phyloP scores from a whole-genome alignment of 495 filamentous ascomycete genomes.

The Poronia punctata region DNA sequence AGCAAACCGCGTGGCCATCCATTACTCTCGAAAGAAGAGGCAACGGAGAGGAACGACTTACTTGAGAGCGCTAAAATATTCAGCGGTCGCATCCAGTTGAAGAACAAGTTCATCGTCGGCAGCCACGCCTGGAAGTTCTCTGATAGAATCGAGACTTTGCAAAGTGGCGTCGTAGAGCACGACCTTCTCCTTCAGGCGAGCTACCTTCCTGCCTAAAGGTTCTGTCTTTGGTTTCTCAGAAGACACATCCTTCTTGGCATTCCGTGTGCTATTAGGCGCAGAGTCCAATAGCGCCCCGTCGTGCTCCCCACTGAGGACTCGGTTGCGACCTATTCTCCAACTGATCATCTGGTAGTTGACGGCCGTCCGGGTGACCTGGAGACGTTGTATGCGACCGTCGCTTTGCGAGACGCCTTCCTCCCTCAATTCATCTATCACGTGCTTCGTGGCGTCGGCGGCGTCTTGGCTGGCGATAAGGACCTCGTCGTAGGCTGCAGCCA shows the following conservation, averaged over 20 bases:
- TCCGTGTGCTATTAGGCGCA: slow-evolving; percentile 30
- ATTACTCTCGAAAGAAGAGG: too few relatives aligned
- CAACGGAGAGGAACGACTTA: too few relatives aligned
- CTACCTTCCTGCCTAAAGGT: slow-evolving; percentile 58
- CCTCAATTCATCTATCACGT: slow-evolving; percentile 81
- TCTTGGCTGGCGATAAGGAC: slow-evolving; percentile 89
- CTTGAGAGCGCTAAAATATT: slow-evolving; percentile 87
- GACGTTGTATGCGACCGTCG: slow-evolving; percentile 81
- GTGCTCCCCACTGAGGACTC: slow-evolving; percentile 71
- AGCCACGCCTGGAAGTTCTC: slow-evolving; percentile 84
- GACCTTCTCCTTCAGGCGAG: slow-evolving; percentile 76
- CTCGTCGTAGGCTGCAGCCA: slow-evolving; percentile 81
- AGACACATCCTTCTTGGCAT: slow-evolving; percentile 38
- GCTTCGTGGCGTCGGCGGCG: slow-evolving; percentile 85
- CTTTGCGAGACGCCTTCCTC: slow-evolving; percentile 77
- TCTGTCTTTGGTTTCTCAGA: slow-evolving; percentile 48
- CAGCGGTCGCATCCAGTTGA: slow-evolving; percentile 68
- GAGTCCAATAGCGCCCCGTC: slow-evolving; percentile 63
- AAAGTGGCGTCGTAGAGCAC: slow-evolving; percentile 91
- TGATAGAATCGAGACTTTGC: slow-evolving; percentile 81
- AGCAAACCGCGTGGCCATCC: too few relatives aligned
- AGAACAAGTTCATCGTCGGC: slow-evolving; percentile 68
- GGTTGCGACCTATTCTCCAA: slow-evolving; percentile 91
- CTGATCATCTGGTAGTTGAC: slow-evolving; percentile 89
- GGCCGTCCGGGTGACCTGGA: slow-evolving; percentile 86